Evolutionary conservation across 768 basidiomycete genomes (phyloP), one percentile per base, ranked within the genome.

Genomic region (Phlegmacium glaucopus): DNA sequence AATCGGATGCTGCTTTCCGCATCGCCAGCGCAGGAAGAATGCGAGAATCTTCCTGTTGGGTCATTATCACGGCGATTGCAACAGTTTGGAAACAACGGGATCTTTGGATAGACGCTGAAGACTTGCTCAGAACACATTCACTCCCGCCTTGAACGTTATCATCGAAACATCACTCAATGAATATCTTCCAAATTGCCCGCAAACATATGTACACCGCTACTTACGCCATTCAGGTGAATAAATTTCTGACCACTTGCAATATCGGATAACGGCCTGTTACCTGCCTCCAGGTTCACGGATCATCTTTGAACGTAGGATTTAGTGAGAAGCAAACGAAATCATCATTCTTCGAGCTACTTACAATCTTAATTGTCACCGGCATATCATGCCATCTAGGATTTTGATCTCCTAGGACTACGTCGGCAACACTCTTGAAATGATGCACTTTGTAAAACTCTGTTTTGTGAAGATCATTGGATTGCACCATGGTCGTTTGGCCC

Each of bases 31-130:
- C 44, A 41, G 60, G 58, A 10, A 48, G 54, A 35, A 69, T 70
- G 60, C 50, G 56, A 40, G 58, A 61, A 70, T 72, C 71, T 45
- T 78, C 84, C 8, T 88, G 86, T 58, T 93, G 90, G 90, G 73
- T 91, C 51, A 70, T 89, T 30, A 70, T 92, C 5, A 67, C 82
- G 6, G 77, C 78, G 1, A 68, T 92, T 39, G 75, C 77, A 18
- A 78, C 76, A 15, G 63, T 84, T 3, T 93, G 90, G 90, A 83
- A 79, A 17, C 90, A 93, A 68, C 74, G 70, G 43, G 90, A 93
- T 61, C 65, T 93, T 35, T 93, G 89, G 90, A 68, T 68, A 64
- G 89, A 91, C 58, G 87, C 84, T 16, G 80, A 83, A 57, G 69
- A 65, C n/a, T 68, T 72, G 53, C 57, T 87, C 28, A 54, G 16